Percentiles rank a stretch among this genome's conserved stretches.
Conservation (phyloP, 352 stramenopile species). For the Pythium catenulatum region DNA sequence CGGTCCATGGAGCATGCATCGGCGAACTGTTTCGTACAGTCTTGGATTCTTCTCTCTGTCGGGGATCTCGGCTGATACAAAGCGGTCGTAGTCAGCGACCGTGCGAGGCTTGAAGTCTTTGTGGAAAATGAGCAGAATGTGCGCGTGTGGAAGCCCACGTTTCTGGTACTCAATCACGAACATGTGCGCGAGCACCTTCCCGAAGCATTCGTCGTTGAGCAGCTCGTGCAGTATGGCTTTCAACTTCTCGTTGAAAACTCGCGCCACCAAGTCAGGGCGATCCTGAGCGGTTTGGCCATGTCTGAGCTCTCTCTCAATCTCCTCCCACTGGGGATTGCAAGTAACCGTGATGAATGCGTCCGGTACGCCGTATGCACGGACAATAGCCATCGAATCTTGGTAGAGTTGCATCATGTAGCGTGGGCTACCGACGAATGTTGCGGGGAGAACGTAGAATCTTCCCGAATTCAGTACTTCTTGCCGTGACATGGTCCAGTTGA, state of each 20-base stretch:
- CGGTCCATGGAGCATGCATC: slow-evolving; percentile 21
- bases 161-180: slow-evolving; percentile 77
- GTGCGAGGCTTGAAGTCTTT: slow-evolving; percentile 54
- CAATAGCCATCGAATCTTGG: slow-evolving; percentile 66
- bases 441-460: neutral
- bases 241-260: slow-evolving; percentile 58
- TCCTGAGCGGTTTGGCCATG: slow-evolving; percentile 18
- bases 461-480: neutral
- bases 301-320: slow-evolving; percentile 58
- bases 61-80: slow-evolving; percentile 57
- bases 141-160: slow-evolving; percentile 68
- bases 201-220: slow-evolving; percentile 29
- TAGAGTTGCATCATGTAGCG: slow-evolving; percentile 25
- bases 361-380: slow-evolving; percentile 54
- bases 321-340: slow-evolving; percentile 69
- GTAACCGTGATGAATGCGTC: slow-evolving; percentile 76
- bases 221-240: slow-evolving; percentile 56
- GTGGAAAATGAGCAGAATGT: slow-evolving; percentile 71
- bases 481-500: neutral
- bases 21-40: neutral
- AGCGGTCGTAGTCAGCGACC: neutral
- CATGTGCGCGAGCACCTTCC: slow-evolving; percentile 43
- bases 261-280: slow-evolving; percentile 53
- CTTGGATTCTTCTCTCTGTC: slow-evolving; percentile 11
- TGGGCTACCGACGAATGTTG: neutral